Percentiles rank a stretch among this genome's conserved stretches.
Conservation (phyloP, 2,329 filamentous ascomycete species). For the Leptographium flavum region DNA sequence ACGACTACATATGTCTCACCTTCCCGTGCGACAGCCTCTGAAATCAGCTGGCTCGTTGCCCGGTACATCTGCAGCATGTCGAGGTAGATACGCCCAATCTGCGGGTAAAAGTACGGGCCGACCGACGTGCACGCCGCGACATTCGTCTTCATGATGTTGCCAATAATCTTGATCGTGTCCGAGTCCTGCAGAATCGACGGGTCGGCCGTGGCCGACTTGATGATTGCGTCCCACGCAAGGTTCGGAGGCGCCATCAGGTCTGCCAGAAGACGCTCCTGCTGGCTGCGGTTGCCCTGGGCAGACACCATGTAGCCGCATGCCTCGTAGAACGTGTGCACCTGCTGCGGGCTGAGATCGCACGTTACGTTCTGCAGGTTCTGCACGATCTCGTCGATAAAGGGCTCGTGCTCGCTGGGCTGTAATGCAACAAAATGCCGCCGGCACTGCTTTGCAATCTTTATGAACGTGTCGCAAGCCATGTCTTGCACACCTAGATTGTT, state of each 20-base stretch:
- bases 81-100: conserved; percentile 93
- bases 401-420: conserved; percentile 85
- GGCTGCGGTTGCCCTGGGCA: conserved; percentile 86
- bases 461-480: conserved; percentile 99
- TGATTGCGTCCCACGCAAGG: conserved; percentile 89
- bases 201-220: conserved; percentile 71
- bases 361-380: conserved; percentile 93
- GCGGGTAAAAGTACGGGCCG: conserved; percentile 92
- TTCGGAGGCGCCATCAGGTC: conserved; percentile 94
- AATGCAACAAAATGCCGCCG: conserved; percentile 93
- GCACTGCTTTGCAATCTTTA: conserved; percentile 98
- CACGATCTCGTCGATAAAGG: conserved; percentile 98
- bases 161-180: conserved; percentile 95
- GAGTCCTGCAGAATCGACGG: conserved; percentile 77
- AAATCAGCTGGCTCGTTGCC: conserved; percentile 91
- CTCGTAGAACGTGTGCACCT: conserved; percentile 98
- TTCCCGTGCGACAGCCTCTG: conserved; percentile 75
- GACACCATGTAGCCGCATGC: conserved; percentile 99
- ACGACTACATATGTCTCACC: too few relatives aligned
- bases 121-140: conserved; percentile 97
- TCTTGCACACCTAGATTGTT: conserved; percentile 68
- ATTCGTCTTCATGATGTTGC: conserved; percentile 99
- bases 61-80: conserved; percentile 99
- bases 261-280: conserved; percentile 79
- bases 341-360: conserved; percentile 84